Base-by-base conservation (phyloP, 495 filamentous ascomycete genomes). In the Zalerion maritima region DNA sequence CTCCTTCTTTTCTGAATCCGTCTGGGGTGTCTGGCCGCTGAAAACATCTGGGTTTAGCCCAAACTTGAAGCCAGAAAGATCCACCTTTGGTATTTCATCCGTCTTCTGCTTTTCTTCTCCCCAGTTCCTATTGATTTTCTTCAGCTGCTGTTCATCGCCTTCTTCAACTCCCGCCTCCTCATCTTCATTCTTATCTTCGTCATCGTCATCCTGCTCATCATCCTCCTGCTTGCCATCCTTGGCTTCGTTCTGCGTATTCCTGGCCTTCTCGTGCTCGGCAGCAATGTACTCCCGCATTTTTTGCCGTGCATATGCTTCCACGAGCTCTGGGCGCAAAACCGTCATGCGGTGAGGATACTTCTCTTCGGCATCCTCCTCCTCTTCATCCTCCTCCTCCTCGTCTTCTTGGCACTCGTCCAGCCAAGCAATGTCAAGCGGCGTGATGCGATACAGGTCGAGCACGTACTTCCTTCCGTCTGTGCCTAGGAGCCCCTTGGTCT, bases 391-490 rank as follows among this genome's bases (percentile, higher is more conserved):
- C 26, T 36, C 43, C 18, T 20, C 19, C 31, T 46, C 43, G 21
- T 40, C 50, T 35, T 39, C 52, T 26, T 47, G 54, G 34, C 58
- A 59, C 49, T 81, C 73, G 41, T 96, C 85, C 38, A 94, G 66
- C 83, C 91, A 99, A 18, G 57, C 47, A 26, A 93, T 73, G 63
- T 99, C 91, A 27, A 96, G 50, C 14, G 91, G 91, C 7, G 91
- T 89, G 32, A 94, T 73, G 34, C 91, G 74, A 58, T 99, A 99
- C 37, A 99, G 53, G 47, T 99, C 91, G 26, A 99, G 73, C 8
- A 93, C 87, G 49, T 99, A 99, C 48, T 93, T 94, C 35, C 91
- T 63, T 13, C 86, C 89, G 47, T 99, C 91, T 1, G 91, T 96
- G n/a, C 91, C 91, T 25, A 94, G 58, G 6, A 99, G 67, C 15